Evolutionary conservation across 2,329 filamentous ascomycete genomes (phyloP).

Genomic region (Phaeoacremonium minimum): DNA sequence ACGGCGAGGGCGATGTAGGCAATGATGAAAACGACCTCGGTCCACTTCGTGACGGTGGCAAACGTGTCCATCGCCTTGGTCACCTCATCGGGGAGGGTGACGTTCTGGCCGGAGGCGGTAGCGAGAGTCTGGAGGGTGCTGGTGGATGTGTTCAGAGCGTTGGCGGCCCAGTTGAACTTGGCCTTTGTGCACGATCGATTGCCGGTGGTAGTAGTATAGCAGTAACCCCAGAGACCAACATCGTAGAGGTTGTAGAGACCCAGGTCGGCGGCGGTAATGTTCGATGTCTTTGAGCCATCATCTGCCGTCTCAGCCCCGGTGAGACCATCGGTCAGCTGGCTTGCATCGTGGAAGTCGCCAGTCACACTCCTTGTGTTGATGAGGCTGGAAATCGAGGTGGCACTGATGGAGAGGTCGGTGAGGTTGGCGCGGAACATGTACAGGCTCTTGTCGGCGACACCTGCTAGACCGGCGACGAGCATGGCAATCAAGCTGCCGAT

Average conservation of each 20-base stretch:
- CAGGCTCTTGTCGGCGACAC: constrained; percentile 50
- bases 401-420: constrained; percentile 51
- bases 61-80: constrained; percentile 68
- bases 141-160: constrained; percentile 62
- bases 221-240: constrained; percentile 85
- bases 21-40: constrained; percentile 75
- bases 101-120: constrained; percentile 43
- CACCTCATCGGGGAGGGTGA: constrained; percentile 65
- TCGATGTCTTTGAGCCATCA: constrained; percentile 16
- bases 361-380: constrained; percentile 12
- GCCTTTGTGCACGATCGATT: constrained; percentile 65
- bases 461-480: constrained; percentile 51
- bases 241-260: constrained; percentile 74
- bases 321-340: constrained; percentile 3
- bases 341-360: constrained; percentile 1
- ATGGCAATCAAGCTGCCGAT: constrained; percentile 71
- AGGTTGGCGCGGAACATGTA: constrained; percentile 60
- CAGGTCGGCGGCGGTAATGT: constrained; percentile 54
- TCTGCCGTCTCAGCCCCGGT: constrained; percentile 2
- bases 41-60: constrained; percentile 71
- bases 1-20: constrained; percentile 65
- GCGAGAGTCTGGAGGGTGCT: constrained; percentile 47
- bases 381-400: constrained; percentile 28
- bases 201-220: constrained; percentile 55
- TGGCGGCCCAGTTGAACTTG: constrained; percentile 72